These are phyloP conservation scores for Neofusicoccum cordaticola DNA, from an alignment of 2,329 filamentous ascomycete species.

Conservation along the genomic window DNA sequence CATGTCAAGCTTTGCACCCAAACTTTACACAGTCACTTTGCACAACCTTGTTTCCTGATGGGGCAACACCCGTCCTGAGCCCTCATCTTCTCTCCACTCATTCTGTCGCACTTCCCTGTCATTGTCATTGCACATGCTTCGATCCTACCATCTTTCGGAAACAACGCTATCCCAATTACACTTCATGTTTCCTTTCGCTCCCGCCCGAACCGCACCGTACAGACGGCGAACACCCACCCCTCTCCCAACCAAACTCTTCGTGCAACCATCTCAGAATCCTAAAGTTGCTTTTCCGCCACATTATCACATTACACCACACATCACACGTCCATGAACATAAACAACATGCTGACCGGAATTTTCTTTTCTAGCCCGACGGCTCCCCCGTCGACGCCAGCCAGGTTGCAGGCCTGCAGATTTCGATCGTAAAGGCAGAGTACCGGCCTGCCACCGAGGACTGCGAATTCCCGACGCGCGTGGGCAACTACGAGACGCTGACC, in stretches of 20 bases:
- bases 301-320: background rate
- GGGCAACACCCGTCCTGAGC: background rate
- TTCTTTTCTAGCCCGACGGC: constrained; percentile 33
- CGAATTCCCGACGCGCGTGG: constrained; percentile 37
- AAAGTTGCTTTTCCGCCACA: background rate
- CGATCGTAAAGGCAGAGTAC: constrained; percentile 39
- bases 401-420: constrained; percentile 38
- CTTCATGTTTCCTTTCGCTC: background rate
- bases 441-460: constrained; percentile 32
- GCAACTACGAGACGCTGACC: constrained; percentile 29
- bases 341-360: background rate
- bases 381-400: constrained; percentile 31
- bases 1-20: background rate
- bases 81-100: background rate
- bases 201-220: background rate
- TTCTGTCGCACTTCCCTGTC: background rate
- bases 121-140: background rate
- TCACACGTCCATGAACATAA: background rate
- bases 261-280: background rate
- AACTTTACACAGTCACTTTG: background rate
- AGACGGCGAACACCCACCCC: too few species aligned
- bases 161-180: background rate
- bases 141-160: background rate
- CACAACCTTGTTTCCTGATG: background rate
- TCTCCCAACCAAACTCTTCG: background rate